Conservation (phyloP, 108 stramenopile genomes). For the Skeletonema menzelii region DNA sequence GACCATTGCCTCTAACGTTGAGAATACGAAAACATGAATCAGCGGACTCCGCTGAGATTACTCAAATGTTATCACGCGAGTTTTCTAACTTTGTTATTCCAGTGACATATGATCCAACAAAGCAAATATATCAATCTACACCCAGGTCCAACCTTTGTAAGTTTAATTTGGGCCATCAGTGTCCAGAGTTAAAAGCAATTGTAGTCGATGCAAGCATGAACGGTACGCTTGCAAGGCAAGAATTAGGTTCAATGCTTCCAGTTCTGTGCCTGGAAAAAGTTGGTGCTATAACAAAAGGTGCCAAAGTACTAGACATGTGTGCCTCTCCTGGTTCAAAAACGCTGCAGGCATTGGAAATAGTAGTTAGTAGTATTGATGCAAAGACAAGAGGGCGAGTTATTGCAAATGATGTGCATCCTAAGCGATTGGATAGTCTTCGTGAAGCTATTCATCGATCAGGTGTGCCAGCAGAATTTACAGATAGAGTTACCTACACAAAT, state of each 20-base stretch:
- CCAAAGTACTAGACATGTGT: constrained; percentile 82
- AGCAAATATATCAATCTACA: constrained; percentile 51
- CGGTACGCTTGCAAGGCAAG: constrained; percentile 76
- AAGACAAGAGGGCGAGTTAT: constrained; percentile 51
- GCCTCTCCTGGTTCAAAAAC: constrained; percentile 89
- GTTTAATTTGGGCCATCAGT: constrained; percentile 30
- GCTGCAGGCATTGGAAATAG: constrained; percentile 73
- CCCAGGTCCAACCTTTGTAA: constrained; percentile 30
- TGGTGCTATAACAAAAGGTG: constrained; percentile 20
- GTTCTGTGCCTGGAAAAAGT: constrained; percentile 48
- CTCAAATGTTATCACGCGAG: neutral
- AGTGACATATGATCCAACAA: constrained; percentile 28
- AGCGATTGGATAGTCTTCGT: constrained; percentile 60
- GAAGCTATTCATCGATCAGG: constrained; percentile 74
- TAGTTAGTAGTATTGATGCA: constrained; percentile 18
- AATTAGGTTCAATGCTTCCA: constrained; percentile 80
- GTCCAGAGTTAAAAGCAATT: constrained; percentile 58
- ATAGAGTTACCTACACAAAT: constrained; percentile 46
- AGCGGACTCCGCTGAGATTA: neutral
- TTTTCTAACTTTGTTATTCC: constrained; percentile 24
- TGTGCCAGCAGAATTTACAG: constrained; percentile 22
- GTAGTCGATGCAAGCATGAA: constrained; percentile 46
- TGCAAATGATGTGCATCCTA: constrained; percentile 83
- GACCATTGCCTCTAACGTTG: constrained; percentile 51
- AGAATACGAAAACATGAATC: constrained; percentile 31